A percentile compares a stretch with the other conserved stretches of the same genome.
Conservation (phyloP, 768 basidiomycete species). For the Mycena galericulata region DNA sequence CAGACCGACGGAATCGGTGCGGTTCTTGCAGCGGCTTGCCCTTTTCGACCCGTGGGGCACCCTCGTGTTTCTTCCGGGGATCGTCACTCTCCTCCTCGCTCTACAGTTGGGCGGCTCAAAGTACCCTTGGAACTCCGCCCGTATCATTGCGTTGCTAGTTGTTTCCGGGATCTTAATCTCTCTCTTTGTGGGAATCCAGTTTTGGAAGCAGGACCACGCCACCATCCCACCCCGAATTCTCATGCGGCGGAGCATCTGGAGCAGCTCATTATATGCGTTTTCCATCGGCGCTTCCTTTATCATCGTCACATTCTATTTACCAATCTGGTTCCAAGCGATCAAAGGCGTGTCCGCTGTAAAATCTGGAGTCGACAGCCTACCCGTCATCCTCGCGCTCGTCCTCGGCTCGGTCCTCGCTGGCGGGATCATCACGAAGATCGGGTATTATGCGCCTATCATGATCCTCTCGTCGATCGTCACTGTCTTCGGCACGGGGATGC, state of each 20-base stretch:
- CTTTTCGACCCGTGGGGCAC: slow-evolving; percentile 30
- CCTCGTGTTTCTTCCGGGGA: slow-evolving; percentile 22
- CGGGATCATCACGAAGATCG: slow-evolving; percentile 45
- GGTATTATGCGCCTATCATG: slow-evolving; percentile 50
- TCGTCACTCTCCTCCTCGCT: slow-evolving; percentile 42
- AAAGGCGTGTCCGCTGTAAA: slow-evolving; percentile 48
- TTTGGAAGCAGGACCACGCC: slow-evolving; percentile 17
- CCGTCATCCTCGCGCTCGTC: slow-evolving; percentile 51
- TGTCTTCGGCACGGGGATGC: slow-evolving; percentile 50
- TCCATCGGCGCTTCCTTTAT: slow-evolving; percentile 27
- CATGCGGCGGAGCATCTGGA: slow-evolving; percentile 22
- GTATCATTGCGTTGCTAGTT: slow-evolving; percentile 10
- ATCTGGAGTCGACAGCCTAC: slow-evolving; percentile 49
- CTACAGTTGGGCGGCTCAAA: slow-evolving; percentile 58
- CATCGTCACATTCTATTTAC: slow-evolving; percentile 22
- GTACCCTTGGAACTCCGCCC: slow-evolving; percentile 51
- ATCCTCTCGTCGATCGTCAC: slow-evolving; percentile 44
- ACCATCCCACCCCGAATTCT: slow-evolving; percentile 32
- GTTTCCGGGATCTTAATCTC: slow-evolving; percentile 23
- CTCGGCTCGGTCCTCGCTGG: slow-evolving; percentile 53
- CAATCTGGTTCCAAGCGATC: slow-evolving; percentile 50
- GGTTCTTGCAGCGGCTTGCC: background rate
- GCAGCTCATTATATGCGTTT: slow-evolving; percentile 21
- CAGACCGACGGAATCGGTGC: background rate
- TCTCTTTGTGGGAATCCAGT: slow-evolving; percentile 28